Evolutionary conservation across 2,329 filamentous ascomycete genomes (phyloP), one percentile per base, ranked within the genome.

Genomic region (Aspergillus brunneoviolaceus): DNA sequence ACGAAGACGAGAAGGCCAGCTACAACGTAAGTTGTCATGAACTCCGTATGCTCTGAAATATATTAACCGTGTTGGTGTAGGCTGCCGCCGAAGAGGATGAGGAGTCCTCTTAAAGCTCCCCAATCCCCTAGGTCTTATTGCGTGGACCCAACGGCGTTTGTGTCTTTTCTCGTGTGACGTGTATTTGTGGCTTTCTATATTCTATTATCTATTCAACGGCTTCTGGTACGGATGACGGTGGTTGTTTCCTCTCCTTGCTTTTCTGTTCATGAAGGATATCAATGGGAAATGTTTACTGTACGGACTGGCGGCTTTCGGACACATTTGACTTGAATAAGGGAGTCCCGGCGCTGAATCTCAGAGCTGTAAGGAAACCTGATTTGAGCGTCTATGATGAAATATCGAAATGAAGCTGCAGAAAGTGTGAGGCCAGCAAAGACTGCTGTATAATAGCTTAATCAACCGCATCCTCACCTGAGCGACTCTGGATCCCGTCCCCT

Each of bases 1-100:
- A 98, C 77, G 94, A 98, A 80, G 91, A 96, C 70, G 92, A 98
- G 87, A 99, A 99, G 87, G 89, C 89, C 69, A 90, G 87, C 67
- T 99, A 96, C 85, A 88, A 92, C 74, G 92, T 96, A 84, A 83
- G 89, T 80, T 47, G 35, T 31, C 27, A 9, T 45, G 39, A 42
- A 33, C 12, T 16, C 21, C 31, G 3, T 51, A 29, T 51, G 31
- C 49, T 33, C 7, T n/a, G 45, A 57, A 50, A 7, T 6, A 23
- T 59, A 31, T 49, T 61, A 58, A 65, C 50, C 53, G 60, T 56
- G 54, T 21, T 25, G 14, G 42, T 53, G 29, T 63, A 87, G 83
- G 84, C 84, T 73, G 83, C 80, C 62, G 83, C 81, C 63, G 84
- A 81, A 69, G 84, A 85, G 59, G 82, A 85, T 62, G 86, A 88